A percentile compares a stretch with the other conserved stretches of the same genome.
phyloP scores from a whole-genome alignment of 768 basidiomycete genomes.

The Lyophyllum semitale region DNA sequence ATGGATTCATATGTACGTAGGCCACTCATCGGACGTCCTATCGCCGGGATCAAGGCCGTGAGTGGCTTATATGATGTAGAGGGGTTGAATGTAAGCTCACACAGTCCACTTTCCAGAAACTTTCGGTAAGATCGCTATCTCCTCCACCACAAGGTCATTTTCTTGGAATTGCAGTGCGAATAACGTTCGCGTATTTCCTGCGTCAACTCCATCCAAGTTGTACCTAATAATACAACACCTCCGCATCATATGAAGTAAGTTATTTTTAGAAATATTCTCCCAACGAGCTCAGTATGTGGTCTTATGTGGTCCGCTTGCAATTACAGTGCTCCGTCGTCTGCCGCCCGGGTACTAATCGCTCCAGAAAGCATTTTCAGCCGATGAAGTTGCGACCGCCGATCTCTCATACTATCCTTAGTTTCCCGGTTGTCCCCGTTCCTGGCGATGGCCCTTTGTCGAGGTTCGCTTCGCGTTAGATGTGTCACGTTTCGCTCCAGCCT shows the following conservation, averaged over 20 bases:
- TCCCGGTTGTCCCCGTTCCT: slow-evolving; percentile 1
- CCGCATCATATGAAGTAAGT: background rate
- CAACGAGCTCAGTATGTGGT: background rate
- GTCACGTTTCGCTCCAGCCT: background rate
- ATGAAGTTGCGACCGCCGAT: background rate
- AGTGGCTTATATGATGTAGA: background rate
- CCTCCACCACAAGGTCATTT: background rate
- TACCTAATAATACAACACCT: background rate
- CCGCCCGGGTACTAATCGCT: background rate
- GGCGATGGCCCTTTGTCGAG: background rate
- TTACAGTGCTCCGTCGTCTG: background rate
- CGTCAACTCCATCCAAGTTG: background rate
- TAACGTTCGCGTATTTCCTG: background rate
- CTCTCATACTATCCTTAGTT: background rate
- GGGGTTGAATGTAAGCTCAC: background rate
- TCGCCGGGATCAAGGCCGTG: background rate
- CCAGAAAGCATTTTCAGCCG: background rate
- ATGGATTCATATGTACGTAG: too few species aligned
- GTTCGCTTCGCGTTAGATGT: slow-evolving; percentile 2
- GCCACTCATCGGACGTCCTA: too few species aligned
- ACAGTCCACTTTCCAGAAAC: background rate
- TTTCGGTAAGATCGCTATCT: background rate
- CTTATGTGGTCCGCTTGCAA: background rate
- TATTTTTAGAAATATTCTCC: background rate
- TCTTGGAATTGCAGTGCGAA: too few species aligned